Evolutionary conservation across 345 rosid species (phyloP).

Genomic region (Carallia pectinifolia): DNA sequence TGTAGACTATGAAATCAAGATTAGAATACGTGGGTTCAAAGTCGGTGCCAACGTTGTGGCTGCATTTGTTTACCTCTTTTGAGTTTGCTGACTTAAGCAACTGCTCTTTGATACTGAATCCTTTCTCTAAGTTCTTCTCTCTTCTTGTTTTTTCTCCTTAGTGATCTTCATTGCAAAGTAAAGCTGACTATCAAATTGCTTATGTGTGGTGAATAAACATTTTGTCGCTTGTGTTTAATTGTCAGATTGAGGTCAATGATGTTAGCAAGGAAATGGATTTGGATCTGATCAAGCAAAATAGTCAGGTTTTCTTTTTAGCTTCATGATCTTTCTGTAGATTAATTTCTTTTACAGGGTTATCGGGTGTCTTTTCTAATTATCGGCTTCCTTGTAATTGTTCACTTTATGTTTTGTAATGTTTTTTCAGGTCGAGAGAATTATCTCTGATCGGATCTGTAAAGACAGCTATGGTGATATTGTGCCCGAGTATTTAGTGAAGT

Average conservation of each 20-base stretch:
- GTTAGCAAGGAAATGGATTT: constrained; percentile 99
- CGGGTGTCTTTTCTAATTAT: neutral
- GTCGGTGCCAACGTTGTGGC: no score
- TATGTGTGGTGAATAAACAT: neutral
- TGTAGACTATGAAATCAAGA: no score
- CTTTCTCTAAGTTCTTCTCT: neutral
- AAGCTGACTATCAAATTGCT: neutral
- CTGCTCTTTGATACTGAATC: neutral
- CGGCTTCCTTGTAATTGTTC: constrained; percentile 17
- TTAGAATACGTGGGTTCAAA: no score
- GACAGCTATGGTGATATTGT: constrained; percentile 67
- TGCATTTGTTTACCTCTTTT: no score
- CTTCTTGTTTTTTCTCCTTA: neutral
- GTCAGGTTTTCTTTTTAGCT: constrained; percentile 57
- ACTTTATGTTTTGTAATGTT: constrained; percentile 12
- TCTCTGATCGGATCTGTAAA: constrained; percentile 78
- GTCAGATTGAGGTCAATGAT: constrained; percentile 93
- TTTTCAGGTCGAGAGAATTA: constrained; percentile 80
- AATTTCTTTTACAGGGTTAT: constrained; percentile 1
- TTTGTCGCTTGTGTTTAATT: constrained; percentile 12
- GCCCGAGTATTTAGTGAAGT: constrained; percentile 94
- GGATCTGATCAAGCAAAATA: constrained; percentile 93
- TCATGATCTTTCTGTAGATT: neutral
- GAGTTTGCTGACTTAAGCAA: neutral
- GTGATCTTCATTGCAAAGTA: neutral